Evolutionary conservation across 2,329 filamentous ascomycete species (phyloP).

Genomic region (Aspergillus proliferans): DNA sequence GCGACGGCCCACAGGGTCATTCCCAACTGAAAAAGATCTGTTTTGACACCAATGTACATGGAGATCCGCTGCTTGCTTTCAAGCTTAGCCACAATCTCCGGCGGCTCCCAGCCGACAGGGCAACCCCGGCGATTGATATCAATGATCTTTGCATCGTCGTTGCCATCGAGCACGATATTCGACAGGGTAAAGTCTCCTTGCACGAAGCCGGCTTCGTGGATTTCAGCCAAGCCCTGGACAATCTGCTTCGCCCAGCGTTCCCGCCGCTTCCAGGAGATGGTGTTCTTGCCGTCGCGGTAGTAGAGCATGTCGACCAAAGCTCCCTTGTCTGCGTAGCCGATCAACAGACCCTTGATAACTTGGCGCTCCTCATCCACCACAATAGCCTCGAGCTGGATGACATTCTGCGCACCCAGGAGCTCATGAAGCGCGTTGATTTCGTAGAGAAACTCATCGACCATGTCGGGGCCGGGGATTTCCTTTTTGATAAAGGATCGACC

Average conservation of each 20-base stretch:
- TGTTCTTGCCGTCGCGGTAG: constrained; percentile 54
- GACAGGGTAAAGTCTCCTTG: constrained; percentile 96
- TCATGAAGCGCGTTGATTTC: constrained; percentile 91
- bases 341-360: constrained; percentile 78
- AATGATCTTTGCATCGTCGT: constrained; percentile 89
- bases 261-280: constrained; percentile 62
- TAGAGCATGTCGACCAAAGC: constrained; percentile 88
- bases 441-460: constrained; percentile 93
- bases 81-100: constrained; percentile 79
- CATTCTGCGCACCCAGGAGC: constrained; percentile 64
- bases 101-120: constrained; percentile 94
- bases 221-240: constrained; percentile 78
- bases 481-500: constrained; percentile 81
- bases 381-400: constrained; percentile 81
- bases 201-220: constrained; percentile 93
- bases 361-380: constrained; percentile 72
- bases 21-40: constrained; percentile 88
- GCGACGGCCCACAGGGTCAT: constrained; percentile 96
- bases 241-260: constrained; percentile 90
- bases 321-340: constrained; percentile 79
- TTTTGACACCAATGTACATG: constrained; percentile 98
- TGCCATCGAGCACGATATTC: constrained; percentile 86
- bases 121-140: constrained; percentile 98
- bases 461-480: constrained; percentile 92
- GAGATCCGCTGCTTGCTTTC: constrained; percentile 83